Percentiles rank a stretch among this genome's conserved stretches.
These are phyloP conservation scores for Tanacetum coccineum DNA, from an alignment of 129 eudicot species.

Conservation along the genomic window DNA sequence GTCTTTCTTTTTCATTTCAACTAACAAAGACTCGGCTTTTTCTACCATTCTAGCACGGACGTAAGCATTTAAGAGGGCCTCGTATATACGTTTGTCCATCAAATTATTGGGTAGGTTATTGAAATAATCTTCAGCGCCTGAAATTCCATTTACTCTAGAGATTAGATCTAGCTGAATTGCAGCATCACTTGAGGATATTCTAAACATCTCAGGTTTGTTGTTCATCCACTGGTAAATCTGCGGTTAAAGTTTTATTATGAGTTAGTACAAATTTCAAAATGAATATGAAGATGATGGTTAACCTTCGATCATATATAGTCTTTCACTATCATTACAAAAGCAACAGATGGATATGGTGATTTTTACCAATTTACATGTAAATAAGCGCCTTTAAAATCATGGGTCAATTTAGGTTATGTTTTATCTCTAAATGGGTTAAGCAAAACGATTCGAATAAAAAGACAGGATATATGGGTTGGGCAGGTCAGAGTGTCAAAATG, in stretches of 20 bases:
- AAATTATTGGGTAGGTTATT: too few species aligned
- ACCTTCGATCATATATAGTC: not conserved
- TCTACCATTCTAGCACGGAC: conserved; percentile 59
- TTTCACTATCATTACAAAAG: not conserved
- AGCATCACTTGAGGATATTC: too few species aligned
- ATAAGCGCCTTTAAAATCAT: too few species aligned
- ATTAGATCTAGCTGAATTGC: too few species aligned
- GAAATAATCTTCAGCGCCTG: too few species aligned
- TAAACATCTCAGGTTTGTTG: too few species aligned
- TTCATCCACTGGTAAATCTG: conserved; percentile 61
- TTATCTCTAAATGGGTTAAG: not conserved
- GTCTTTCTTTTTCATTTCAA: conserved; percentile 53
- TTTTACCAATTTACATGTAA: not conserved
- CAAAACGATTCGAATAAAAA: not conserved
- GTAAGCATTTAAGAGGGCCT: too few species aligned
- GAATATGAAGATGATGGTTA: not conserved
- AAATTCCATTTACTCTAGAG: too few species aligned
- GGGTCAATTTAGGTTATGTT: not conserved
- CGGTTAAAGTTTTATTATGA: not conserved
- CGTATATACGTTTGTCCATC: too few species aligned
- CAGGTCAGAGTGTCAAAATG: not conserved
- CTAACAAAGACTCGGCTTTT: conserved; percentile 66
- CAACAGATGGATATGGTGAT: not conserved
- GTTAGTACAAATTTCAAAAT: not conserved
- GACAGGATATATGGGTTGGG: not conserved